Evolutionary conservation across 2,329 filamentous ascomycete species (phyloP), one percentile per base, ranked within the genome.

Genomic region (Epichloe hybrida): DNA sequence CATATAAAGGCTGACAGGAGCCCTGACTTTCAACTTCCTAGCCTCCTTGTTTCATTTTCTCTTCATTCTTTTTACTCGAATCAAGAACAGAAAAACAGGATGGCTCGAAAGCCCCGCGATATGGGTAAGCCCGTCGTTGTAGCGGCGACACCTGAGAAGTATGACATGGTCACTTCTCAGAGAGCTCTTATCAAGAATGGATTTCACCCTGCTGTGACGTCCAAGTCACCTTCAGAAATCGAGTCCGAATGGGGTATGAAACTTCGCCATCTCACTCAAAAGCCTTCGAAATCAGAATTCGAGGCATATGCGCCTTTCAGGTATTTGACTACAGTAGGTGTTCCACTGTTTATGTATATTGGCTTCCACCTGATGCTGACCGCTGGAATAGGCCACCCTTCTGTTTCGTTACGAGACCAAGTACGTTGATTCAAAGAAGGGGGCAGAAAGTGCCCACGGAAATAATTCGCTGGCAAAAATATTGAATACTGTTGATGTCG

Each of bases 141-240:
- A 15, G 34, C 44, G 13, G 36, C 41, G 15, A 38, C 20, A 31
- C 13, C 50, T 11, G 37, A 46, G 3, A 49, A 17, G 15, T 59
- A 59, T 34, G 50, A 53, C 44, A 55, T 59, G 38, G 7, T 20
- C 0, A 38, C 52, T 20, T 59, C 57, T 20, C 51, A 43, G 4
- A 21, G 43, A 21, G 49, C 53, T 31, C 52, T 59, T 11, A 27
- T 48, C 13, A 23, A 37, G 13, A 20, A 39, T 35, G 56, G 56
- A 20, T 57, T 59, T 31, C 56, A 57, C 46, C 53, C 51, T 1
- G 48, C 53, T 5, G 57, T 59, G 31, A 58, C 57, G 5, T 36
- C 21, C 7, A 53, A 51, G 20, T 39, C 50, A 2, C 43, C 45
- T 5, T 42, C 38, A 3, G 40, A 56, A 31, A n/a, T 57, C 7